Percentiles rank a stretch among this genome's conserved stretches.
Conservation (phyloP, 2,329 filamentous ascomycete genomes). For the Aspergillus spinulosporus region DNA sequence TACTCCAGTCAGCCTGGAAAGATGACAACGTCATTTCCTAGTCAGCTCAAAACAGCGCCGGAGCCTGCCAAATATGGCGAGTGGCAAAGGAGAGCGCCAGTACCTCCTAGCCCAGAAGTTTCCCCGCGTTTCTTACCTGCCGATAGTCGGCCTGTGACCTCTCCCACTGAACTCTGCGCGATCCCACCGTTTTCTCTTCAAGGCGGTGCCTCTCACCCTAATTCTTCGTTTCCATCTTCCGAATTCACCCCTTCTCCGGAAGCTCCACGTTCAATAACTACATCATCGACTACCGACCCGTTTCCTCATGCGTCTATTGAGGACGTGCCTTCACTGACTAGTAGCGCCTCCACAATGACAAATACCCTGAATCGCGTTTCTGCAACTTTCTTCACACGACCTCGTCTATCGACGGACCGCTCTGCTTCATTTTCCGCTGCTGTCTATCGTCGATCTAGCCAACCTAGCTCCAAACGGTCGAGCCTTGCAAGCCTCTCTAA, state of each 20-base stretch:
- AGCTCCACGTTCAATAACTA: constrained; percentile 43
- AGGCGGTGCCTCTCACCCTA: constrained; percentile 38
- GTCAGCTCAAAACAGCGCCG: constrained; percentile 28
- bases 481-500: constrained; percentile 52
- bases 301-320: constrained; percentile 47
- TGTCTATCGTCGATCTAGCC: constrained; percentile 41
- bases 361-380: constrained; percentile 47
- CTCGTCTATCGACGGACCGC: constrained; percentile 46
- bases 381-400: constrained; percentile 43
- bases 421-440: constrained; percentile 47
- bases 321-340: constrained; percentile 53
- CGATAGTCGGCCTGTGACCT: constrained; percentile 45
- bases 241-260: constrained; percentile 45
- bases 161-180: constrained; percentile 43
- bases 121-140: constrained; percentile 39
- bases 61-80: constrained; percentile 36
- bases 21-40: constrained; percentile 25
- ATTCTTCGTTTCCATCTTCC: constrained; percentile 49
- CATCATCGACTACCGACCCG: constrained; percentile 45
- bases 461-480: constrained; percentile 46
- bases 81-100: constrained; percentile 24
- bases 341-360: constrained; percentile 50
- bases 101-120: constrained; percentile 36
- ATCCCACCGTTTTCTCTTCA: constrained; percentile 44
- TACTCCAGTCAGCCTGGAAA: constrained; percentile 19